phyloP scores from a whole-genome alignment of 495 filamentous ascomycete genomes.

The Paragyromitra xinjiangensis region DNA sequence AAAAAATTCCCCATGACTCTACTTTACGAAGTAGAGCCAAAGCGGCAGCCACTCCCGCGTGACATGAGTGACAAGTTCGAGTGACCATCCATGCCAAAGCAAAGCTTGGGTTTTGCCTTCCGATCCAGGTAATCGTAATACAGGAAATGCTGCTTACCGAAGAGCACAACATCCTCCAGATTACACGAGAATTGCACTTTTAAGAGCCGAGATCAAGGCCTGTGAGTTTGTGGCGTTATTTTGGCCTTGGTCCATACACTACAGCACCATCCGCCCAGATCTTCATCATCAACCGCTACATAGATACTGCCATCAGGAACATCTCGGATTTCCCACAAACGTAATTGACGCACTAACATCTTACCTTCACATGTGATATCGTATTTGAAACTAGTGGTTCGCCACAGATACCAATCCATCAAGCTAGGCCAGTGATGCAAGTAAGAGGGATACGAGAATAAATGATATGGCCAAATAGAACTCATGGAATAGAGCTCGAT shows the following conservation, averaged over 20 bases:
- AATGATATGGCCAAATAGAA: background rate
- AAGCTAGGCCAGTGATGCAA: background rate
- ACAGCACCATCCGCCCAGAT: background rate
- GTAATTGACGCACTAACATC: background rate
- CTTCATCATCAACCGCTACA: background rate
- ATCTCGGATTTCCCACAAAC: background rate
- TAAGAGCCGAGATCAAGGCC: background rate
- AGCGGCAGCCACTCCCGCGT: background rate
- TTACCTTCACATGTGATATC: slow-evolving; percentile 5
- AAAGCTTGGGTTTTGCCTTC: background rate
- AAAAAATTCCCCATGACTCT: background rate
- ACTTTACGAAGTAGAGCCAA: background rate
- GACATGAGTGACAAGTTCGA: background rate
- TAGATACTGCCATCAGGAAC: background rate
- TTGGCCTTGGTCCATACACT: background rate
- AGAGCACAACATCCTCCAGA: background rate
- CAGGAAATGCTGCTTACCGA: background rate
- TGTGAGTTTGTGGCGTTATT: background rate
- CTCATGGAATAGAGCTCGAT: background rate
- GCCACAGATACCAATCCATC: slow-evolving; percentile 4
- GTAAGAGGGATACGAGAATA: background rate
- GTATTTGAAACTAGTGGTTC: background rate
- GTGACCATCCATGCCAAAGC: slow-evolving; percentile 3
- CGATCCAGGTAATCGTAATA: background rate
- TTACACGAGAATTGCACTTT: background rate